A percentile compares a stretch with the other conserved stretches of the same genome.
phyloP scores from a whole-genome alignment of 1,284 basidiomycete species.

The Irpex sp. region DNA sequence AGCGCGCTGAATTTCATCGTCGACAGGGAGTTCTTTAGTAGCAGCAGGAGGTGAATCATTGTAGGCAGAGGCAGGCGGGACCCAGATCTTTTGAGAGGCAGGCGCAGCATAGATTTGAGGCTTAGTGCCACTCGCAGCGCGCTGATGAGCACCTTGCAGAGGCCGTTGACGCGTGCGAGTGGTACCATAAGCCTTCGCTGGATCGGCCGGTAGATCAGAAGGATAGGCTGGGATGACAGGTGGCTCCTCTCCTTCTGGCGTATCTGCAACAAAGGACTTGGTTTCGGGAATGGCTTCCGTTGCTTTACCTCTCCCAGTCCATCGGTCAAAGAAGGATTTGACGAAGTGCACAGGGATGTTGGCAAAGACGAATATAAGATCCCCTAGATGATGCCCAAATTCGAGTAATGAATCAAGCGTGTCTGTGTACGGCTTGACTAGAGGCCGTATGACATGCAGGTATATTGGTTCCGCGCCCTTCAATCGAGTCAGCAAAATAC shows the following conservation, averaged over 20 bases:
- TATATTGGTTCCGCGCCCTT: slow-evolving; percentile 80
- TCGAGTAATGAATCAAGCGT: slow-evolving; percentile 62
- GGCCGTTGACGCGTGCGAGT: slow-evolving; percentile 10
- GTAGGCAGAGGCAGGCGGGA: slow-evolving; percentile 33
- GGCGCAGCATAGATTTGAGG: not conserved
- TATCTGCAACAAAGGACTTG: not conserved
- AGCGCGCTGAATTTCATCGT: slow-evolving; percentile 3
- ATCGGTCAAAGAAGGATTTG: slow-evolving; percentile 35
- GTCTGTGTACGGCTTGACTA: slow-evolving; percentile 63
- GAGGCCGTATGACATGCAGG: slow-evolving; percentile 67
- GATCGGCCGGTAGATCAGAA: not conserved
- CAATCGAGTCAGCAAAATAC: slow-evolving; percentile 12
- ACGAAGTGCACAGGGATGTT: slow-evolving; percentile 50
- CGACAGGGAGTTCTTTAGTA: slow-evolving; percentile 5
- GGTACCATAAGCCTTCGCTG: slow-evolving; percentile 7
- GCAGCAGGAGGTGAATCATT: slow-evolving; percentile 18
- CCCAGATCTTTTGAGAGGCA: slow-evolving; percentile 33
- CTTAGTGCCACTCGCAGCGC: not conserved
- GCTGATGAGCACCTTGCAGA: slow-evolving; percentile 11
- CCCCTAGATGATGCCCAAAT: slow-evolving; percentile 53
- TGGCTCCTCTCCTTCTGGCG: slow-evolving; percentile 13
- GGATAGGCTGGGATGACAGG: not conserved
- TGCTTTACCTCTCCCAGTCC: not conserved
- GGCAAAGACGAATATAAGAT: slow-evolving; percentile 56
- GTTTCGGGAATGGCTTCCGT: not conserved